A percentile compares a stretch with the other conserved stretches of the same genome.
These are phyloP conservation scores for Gaillardinia entomophila DNA, from an alignment of 805 yeast species.

Conservation along the genomic window DNA sequence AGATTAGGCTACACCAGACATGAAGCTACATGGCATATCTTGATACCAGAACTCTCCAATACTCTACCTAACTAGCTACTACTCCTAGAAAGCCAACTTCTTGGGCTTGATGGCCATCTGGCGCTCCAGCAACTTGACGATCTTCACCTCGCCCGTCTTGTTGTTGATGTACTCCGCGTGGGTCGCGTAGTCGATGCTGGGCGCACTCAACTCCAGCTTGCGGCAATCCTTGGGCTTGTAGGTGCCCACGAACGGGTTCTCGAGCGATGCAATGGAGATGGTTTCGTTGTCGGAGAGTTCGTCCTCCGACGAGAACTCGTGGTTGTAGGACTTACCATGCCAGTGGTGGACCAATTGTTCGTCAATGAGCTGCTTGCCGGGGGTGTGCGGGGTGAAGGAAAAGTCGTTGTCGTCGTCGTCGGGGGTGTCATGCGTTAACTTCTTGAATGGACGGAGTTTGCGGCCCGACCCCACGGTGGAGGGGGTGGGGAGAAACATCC, in stretches of 20 bases:
- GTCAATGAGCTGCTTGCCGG: constrained; percentile 24
- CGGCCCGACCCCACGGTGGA: constrained; percentile 35
- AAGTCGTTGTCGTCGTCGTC: not conserved
- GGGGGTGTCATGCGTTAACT: constrained; percentile 3
- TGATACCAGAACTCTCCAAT: too few species aligned
- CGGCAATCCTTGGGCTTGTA: not conserved
- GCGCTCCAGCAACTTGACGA: constrained; percentile 25
- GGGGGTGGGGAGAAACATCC: constrained; percentile 30
- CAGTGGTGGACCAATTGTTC: constrained; percentile 29
- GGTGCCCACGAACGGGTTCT: constrained; percentile 19
- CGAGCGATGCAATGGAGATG: constrained; percentile 1
- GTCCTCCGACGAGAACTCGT: constrained; percentile 26
- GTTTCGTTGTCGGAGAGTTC: constrained; percentile 11
- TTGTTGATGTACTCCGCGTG: constrained; percentile 37
- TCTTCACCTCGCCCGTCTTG: constrained; percentile 33
- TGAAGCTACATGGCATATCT: too few species aligned
- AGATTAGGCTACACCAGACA: too few species aligned
- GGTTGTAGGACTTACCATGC: constrained; percentile 29
- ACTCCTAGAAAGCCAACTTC: constrained; percentile 32
- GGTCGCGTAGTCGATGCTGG: constrained; percentile 20
- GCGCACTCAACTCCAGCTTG: constrained; percentile 2
- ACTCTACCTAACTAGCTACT: too few species aligned
- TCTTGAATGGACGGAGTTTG: too few species aligned
- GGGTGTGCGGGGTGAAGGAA: constrained; percentile 18
- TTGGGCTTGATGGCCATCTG: constrained; percentile 33